Percentiles rank a stretch among this genome's conserved stretches.
Evolutionary conservation across 2,329 filamentous ascomycete genomes (phyloP).

Genomic region (Rhexocercosporidium sp.): DNA sequence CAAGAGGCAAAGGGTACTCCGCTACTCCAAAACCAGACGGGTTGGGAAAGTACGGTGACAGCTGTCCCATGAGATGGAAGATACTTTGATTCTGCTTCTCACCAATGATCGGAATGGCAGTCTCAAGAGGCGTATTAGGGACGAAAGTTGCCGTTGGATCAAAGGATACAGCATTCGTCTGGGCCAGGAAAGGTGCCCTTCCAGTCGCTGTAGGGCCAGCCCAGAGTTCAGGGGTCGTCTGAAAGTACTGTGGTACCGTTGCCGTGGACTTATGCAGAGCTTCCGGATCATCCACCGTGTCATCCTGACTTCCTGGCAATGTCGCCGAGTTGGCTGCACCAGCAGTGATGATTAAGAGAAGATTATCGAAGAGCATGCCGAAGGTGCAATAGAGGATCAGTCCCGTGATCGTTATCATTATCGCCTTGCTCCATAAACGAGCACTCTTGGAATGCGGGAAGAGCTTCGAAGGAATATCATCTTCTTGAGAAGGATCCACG

Average conservation of each 20-base stretch:
- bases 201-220: slow-evolving; percentile 74
- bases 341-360: slow-evolving; percentile 17
- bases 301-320: not conserved
- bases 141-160: slow-evolving; percentile 62
- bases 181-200: slow-evolving; percentile 70
- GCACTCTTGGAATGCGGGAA: slow-evolving; percentile 4
- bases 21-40: slow-evolving; percentile 73
- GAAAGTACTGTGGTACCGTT: slow-evolving; percentile 66
- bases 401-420: slow-evolving; percentile 12
- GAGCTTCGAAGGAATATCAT: not conserved
- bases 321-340: slow-evolving; percentile 1
- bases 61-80: slow-evolving; percentile 71
- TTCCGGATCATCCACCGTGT: not conserved
- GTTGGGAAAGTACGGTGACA: slow-evolving; percentile 73
- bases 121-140: slow-evolving; percentile 74
- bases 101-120: slow-evolving; percentile 68
- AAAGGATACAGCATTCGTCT: slow-evolving; percentile 71
- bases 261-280: slow-evolving; percentile 28
- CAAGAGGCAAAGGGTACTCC: slow-evolving; percentile 70
- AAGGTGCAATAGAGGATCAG: slow-evolving; percentile 30
- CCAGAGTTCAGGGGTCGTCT: slow-evolving; percentile 64
- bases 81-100: slow-evolving; percentile 66
- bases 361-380: slow-evolving; percentile 26
- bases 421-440: slow-evolving; percentile 16
- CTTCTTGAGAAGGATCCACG: not conserved